Conservation (phyloP, 1,284 basidiomycete genomes). For the Marasmius oreades region DNA sequence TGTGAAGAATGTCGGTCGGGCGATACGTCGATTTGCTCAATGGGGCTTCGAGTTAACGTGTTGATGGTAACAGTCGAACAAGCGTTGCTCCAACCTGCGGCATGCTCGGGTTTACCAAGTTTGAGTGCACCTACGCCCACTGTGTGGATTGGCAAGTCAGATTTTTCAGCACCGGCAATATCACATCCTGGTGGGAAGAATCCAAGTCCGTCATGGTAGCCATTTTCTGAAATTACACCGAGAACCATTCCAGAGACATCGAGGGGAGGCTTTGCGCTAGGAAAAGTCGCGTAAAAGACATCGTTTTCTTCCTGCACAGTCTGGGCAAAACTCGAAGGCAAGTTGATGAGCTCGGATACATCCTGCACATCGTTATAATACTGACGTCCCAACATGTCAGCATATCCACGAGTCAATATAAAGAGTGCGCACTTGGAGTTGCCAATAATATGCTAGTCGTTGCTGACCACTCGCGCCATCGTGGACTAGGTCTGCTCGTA, state of each 20-base stretch:
- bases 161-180: background rate
- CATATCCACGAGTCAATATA: background rate
- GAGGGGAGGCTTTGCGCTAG: conserved; percentile 28
- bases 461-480: background rate
- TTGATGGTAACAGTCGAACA: background rate
- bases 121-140: background rate
- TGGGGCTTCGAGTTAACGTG: background rate
- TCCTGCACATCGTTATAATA: conserved; percentile 12
- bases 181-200: conserved; percentile 1
- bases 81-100: background rate
- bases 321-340: conserved; percentile 24
- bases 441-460: conserved; percentile 7
- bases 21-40: background rate
- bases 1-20: background rate
- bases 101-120: background rate
- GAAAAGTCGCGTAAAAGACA: conserved; percentile 41
- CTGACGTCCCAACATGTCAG: background rate
- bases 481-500: conserved; percentile 1
- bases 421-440: conserved; percentile 9
- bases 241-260: conserved; percentile 14
- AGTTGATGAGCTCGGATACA: background rate
- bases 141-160: background rate
- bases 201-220: conserved; percentile 8
- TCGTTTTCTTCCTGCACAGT: conserved; percentile 35
- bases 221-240: conserved; percentile 10